Conservation (phyloP, 805 yeast genomes). For the Saccharomycopsis oosterbeekiorum region DNA sequence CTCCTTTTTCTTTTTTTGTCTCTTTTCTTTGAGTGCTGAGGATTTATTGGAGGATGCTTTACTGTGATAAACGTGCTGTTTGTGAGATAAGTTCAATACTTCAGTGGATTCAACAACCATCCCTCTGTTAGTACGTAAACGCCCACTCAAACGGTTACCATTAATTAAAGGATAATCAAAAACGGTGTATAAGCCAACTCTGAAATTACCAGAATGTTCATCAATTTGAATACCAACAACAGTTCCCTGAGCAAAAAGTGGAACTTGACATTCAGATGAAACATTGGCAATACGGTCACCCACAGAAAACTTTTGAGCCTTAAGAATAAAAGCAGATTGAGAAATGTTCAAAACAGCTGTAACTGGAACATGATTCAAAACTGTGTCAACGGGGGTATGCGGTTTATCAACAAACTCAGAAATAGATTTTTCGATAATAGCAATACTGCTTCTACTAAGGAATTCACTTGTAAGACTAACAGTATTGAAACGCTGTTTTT, state of each 20-base stretch:
- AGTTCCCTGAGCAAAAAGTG: constrained; percentile 80
- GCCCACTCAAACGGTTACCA: constrained; percentile 75
- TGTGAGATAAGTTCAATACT: constrained; percentile 64
- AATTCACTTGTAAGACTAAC: constrained; percentile 75
- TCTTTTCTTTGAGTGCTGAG: constrained; percentile 19
- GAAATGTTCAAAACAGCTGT: constrained; percentile 72
- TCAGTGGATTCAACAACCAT: constrained; percentile 71
- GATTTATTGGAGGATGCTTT: constrained; percentile 43
- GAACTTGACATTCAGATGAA: constrained; percentile 82
- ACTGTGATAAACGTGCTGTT: constrained; percentile 69
- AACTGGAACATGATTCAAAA: constrained; percentile 73
- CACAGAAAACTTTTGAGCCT: constrained; percentile 64
- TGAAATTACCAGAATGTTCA: constrained; percentile 28
- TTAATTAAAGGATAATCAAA: constrained; percentile 79
- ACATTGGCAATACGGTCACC: constrained; percentile 89
- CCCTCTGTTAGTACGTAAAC: constrained; percentile 72
- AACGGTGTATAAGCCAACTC: constrained; percentile 60
- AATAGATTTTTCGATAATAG: constrained; percentile 54
- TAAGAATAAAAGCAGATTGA: constrained; percentile 59
- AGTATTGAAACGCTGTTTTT: constrained; percentile 45
- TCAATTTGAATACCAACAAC: constrained; percentile 53
- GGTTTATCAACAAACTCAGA: constrained; percentile 36
- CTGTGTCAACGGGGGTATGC: constrained; percentile 40
- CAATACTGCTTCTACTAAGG: constrained; percentile 54
- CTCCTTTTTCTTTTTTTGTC: neutral